Conservation (phyloP, 495 filamentous ascomycete genomes). For the Annulohypoxylon maeteangense region DNA sequence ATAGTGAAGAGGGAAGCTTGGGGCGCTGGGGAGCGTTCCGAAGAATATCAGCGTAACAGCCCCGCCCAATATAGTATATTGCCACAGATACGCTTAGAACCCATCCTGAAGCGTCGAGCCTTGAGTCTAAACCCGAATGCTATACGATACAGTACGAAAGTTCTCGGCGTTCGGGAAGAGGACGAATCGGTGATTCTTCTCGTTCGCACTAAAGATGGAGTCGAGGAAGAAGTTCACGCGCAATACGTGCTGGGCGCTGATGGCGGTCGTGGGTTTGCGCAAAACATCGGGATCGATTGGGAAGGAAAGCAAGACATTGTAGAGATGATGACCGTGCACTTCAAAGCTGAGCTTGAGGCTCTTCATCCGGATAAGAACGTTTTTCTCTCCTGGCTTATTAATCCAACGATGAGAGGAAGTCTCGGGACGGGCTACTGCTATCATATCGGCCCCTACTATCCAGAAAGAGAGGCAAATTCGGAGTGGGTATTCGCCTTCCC, state of each 20-base stretch:
- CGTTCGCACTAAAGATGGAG: not conserved
- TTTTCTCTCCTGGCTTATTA: slow-evolving; percentile 13
- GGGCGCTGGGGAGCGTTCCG: not conserved
- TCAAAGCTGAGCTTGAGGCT: not conserved
- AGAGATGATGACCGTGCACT: slow-evolving; percentile 15
- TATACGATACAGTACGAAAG: slow-evolving; percentile 3
- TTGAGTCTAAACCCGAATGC: not conserved
- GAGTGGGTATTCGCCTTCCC: slow-evolving; percentile 11
- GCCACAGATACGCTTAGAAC: slow-evolving; percentile 5
- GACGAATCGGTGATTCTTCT: not conserved
- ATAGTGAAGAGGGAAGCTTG: slow-evolving; percentile 9
- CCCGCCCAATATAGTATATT: slow-evolving; percentile 1
- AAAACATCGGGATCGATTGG: not conserved
- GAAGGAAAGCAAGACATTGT: slow-evolving; percentile 9
- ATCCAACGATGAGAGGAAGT: slow-evolving; percentile 8
- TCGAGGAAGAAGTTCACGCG: slow-evolving; percentile 5
- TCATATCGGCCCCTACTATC: slow-evolving; percentile 2
- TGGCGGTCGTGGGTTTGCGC: slow-evolving; percentile 8
- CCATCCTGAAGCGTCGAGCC: slow-evolving; percentile 12
- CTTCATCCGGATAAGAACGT: slow-evolving; percentile 5
- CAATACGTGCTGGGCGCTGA: slow-evolving; percentile 1
- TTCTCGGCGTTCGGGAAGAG: slow-evolving; percentile 2
- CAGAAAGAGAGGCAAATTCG: slow-evolving; percentile 4
- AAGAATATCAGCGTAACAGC: slow-evolving; percentile 4
- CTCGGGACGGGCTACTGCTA: slow-evolving; percentile 1